A percentile compares a stretch with the other conserved stretches of the same genome.
Evolutionary conservation across 768 basidiomycete genomes (phyloP).

Genomic region (Tylopilus subfusipes): DNA sequence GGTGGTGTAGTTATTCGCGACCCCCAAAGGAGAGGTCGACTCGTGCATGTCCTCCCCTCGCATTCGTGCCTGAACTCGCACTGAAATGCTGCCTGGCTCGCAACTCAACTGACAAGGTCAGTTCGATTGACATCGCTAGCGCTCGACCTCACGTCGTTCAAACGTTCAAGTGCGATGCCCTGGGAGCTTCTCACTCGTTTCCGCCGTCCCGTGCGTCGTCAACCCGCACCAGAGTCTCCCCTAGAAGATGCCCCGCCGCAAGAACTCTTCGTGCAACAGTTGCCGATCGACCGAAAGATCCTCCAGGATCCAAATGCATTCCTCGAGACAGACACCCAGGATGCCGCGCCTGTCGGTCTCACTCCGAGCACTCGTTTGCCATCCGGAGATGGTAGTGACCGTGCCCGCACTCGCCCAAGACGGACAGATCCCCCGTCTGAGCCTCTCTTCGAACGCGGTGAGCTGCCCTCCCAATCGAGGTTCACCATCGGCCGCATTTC

Average conservation of each 20-base stretch:
- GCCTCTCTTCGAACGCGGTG: background rate
- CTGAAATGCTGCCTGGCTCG: slow-evolving; percentile 6
- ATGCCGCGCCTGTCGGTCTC: slow-evolving; percentile 19
- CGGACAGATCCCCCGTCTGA: background rate
- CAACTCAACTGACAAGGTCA: background rate
- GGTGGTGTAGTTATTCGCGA: slow-evolving; percentile 3
- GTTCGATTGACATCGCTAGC: background rate
- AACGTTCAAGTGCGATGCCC: slow-evolving; percentile 15
- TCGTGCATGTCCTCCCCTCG: background rate
- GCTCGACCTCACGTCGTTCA: background rate
- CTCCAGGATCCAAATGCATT: slow-evolving; percentile 31
- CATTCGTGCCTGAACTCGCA: background rate
- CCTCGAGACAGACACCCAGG: slow-evolving; percentile 16
- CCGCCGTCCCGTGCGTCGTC: slow-evolving; percentile 25
- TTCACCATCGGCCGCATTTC: slow-evolving; percentile 17
- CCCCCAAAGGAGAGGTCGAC: slow-evolving; percentile 27
- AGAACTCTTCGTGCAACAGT: background rate
- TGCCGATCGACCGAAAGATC: slow-evolving; percentile 27
- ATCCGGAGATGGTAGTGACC: slow-evolving; percentile 4
- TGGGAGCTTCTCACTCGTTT: slow-evolving; percentile 34
- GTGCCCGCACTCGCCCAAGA: slow-evolving; percentile 3
- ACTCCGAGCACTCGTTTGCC: slow-evolving; percentile 29
- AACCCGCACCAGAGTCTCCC: slow-evolving; percentile 14
- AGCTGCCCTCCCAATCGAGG: slow-evolving; percentile 5
- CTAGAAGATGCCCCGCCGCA: slow-evolving; percentile 1